A percentile compares a stretch with the other conserved stretches of the same genome.
Conservation (phyloP, 768 basidiomycete genomes). For the Rubroboletus pulcherrimus region DNA sequence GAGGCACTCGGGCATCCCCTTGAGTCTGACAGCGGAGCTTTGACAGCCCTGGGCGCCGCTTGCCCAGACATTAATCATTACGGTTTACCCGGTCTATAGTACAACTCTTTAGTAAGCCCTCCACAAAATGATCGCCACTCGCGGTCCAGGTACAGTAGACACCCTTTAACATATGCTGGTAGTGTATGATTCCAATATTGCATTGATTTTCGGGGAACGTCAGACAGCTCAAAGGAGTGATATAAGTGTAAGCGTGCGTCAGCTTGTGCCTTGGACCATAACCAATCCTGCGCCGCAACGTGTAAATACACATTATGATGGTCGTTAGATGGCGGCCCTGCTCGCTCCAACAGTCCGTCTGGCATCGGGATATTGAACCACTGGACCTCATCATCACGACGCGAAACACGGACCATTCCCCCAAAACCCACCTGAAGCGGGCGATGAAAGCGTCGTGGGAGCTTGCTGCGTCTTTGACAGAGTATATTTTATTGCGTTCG, state of each 20-base stretch:
- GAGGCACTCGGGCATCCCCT: neutral
- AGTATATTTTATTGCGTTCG: neutral
- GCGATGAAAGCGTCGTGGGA: neutral
- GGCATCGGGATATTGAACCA: neutral
- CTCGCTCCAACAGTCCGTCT: neutral
- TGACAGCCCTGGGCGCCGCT: neutral
- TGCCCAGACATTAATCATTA: neutral
- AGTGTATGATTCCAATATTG: neutral
- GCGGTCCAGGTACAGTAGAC: neutral
- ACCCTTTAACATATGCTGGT: no score
- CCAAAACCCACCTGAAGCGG: neutral
- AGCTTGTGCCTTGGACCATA: neutral
- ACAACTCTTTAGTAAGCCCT: neutral
- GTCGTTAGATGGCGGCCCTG: neutral
- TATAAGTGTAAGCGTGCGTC: neutral
- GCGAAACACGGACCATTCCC: neutral
- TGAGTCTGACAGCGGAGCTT: neutral
- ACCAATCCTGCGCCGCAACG: neutral
- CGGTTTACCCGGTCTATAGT: neutral
- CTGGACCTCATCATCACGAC: neutral
- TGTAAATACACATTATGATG: neutral
- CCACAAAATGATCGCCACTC: neutral
- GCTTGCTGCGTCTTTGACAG: neutral
- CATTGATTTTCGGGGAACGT: neutral
- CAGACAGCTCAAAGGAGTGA: neutral